Conservation (phyloP, 2,329 filamentous ascomycete genomes). For the Boeremia lycopersici region DNA sequence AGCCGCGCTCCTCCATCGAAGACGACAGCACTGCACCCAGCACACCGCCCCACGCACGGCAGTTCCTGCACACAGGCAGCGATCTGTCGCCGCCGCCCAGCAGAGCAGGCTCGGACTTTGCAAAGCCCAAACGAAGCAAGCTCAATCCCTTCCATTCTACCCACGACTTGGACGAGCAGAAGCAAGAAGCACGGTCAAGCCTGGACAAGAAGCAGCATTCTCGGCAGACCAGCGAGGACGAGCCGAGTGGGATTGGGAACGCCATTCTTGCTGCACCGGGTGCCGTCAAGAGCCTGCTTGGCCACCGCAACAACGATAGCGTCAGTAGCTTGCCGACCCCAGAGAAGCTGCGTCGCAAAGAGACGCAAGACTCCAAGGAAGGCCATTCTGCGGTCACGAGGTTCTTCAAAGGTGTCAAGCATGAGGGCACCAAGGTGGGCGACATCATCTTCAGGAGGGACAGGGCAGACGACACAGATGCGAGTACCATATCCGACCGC, state of each 20-base stretch:
- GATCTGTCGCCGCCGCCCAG: conserved; percentile 47
- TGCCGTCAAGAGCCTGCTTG: conserved; percentile 41
- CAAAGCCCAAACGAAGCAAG: conserved; percentile 47
- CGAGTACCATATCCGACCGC: conserved; percentile 54
- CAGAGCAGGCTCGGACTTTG: conserved; percentile 36
- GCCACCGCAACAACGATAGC: conserved; percentile 48
- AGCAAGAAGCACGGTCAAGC: conserved; percentile 25
- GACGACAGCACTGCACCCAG: conserved; percentile 48
- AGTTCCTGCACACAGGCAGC: conserved; percentile 41
- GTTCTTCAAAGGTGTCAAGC: conserved; percentile 79
- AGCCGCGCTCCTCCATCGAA: conserved; percentile 49
- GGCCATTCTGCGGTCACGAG: conserved; percentile 66
- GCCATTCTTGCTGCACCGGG: conserved; percentile 41
- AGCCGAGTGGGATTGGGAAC: conserved; percentile 37
- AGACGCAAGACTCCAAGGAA: conserved; percentile 51
- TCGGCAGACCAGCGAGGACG: conserved; percentile 43
- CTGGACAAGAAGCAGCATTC: conserved; percentile 35
- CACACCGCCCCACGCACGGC: conserved; percentile 41
- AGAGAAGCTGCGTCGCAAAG: conserved; percentile 35
- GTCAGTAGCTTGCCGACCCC: conserved; percentile 41
- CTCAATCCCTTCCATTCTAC: conserved; percentile 50
- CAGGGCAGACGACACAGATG: conserved; percentile 51
- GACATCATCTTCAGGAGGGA: conserved; percentile 67
- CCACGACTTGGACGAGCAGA: conserved; percentile 34
- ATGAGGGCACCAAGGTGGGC: conserved; percentile 66